phyloP scores from a whole-genome alignment of 2,329 filamentous ascomycete genomes.

The Hypoxylon sp. region DNA sequence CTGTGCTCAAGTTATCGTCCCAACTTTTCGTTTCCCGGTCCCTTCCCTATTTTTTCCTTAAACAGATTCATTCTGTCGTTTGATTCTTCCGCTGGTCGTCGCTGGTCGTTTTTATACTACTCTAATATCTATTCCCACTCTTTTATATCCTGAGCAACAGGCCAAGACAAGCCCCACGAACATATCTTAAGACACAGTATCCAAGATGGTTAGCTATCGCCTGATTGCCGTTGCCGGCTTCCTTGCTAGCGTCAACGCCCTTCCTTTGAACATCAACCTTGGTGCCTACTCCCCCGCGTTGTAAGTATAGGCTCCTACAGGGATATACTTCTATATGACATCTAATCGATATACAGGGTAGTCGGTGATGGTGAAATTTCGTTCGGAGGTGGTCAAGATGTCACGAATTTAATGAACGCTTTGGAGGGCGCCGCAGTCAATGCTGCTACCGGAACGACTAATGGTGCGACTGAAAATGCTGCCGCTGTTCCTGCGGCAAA shows the following conservation, averaged over 20 bases:
- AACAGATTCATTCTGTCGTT: constrained; percentile 49
- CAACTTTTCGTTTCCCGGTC: constrained; percentile 45
- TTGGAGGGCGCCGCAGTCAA: constrained; percentile 62
- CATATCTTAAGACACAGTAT: constrained; percentile 28
- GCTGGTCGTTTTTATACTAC: constrained; percentile 56
- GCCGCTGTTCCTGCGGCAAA: constrained; percentile 43
- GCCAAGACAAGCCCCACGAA: constrained; percentile 19
- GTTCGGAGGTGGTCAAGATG: constrained; percentile 61
- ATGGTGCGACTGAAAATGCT: constrained; percentile 42
- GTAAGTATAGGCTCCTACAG: constrained; percentile 50
- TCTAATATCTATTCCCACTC: constrained; percentile 44
- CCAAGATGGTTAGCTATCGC: constrained; percentile 58
- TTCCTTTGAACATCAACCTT: constrained; percentile 62
- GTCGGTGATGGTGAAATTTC: constrained; percentile 57
- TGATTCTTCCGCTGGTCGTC: constrained; percentile 55
- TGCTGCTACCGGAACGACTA: constrained; percentile 49
- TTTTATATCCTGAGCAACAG: constrained; percentile 28
- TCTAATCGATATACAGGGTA: constrained; percentile 52
- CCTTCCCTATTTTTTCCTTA: constrained; percentile 47
- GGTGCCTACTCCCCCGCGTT: constrained; percentile 62
- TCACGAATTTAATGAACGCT: constrained; percentile 62
- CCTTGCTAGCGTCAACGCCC: constrained; percentile 54
- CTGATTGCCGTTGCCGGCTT: constrained; percentile 57
- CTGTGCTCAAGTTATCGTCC: constrained; percentile 55
- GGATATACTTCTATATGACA: constrained; percentile 6